Percentiles rank a stretch among this genome's conserved stretches.
These are phyloP conservation scores for Umbellularia californica DNA, from an alignment of 164 flowering plant species.

Conservation along the genomic window DNA sequence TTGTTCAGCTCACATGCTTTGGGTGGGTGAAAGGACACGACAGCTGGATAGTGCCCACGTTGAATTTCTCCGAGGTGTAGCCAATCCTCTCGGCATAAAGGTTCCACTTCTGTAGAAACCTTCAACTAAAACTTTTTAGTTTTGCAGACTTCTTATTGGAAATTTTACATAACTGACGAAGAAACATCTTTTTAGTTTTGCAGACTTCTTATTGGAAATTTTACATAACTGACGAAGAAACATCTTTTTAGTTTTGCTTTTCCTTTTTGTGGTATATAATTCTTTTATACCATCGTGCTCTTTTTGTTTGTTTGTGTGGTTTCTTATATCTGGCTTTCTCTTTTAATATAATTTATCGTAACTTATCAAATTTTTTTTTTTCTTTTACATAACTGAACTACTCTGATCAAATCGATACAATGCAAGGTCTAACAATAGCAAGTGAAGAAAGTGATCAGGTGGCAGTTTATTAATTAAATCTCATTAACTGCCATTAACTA, in stretches of 20 bases:
- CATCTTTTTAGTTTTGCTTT: too few species aligned
- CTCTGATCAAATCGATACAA: background rate
- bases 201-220: background rate
- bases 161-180: background rate
- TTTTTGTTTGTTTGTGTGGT: too few species aligned
- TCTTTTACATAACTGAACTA: background rate
- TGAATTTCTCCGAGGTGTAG: slow-evolving; percentile 38
- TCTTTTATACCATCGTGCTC: too few species aligned
- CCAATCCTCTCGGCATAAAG: slow-evolving; percentile 51
- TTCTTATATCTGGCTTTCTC: too few species aligned
- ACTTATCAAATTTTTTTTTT: too few species aligned
- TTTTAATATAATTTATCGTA: too few species aligned
- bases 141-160: background rate
- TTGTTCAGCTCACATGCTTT: slow-evolving; percentile 46
- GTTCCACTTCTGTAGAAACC: background rate
- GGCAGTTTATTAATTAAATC: too few species aligned
- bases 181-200: too few species aligned
- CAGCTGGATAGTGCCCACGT: slow-evolving; percentile 46
- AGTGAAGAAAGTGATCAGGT: too few species aligned
- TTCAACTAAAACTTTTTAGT: background rate
- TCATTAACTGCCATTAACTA: too few species aligned
- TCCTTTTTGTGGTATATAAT: too few species aligned
- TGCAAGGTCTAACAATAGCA: too few species aligned
- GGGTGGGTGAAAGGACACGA: slow-evolving; percentile 50
- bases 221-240: background rate